A percentile compares a stretch with the other conserved stretches of the same genome.
Conservation (phyloP, 192 early-diverging fungal species). For the Ambispora gerdemannii region DNA sequence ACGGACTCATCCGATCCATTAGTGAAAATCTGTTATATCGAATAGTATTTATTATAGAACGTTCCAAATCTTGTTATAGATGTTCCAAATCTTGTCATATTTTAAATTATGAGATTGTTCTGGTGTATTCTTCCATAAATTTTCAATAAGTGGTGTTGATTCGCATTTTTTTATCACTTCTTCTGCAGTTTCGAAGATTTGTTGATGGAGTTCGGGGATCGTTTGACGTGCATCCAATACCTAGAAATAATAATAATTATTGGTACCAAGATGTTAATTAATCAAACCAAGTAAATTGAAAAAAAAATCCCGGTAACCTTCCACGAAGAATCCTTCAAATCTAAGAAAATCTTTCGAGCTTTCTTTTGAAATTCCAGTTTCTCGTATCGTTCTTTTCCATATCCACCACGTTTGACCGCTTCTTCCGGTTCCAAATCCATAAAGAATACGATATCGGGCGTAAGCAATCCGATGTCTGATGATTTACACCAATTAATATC, state of each 20-base stretch:
- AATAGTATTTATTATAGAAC: no score
- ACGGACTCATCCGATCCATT: no score
- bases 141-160: conserved; percentile 6
- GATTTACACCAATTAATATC: conserved; percentile 85
- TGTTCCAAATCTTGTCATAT: no score
- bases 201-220: background rate
- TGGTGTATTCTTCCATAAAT: conserved; percentile 17
- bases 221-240: conserved; percentile 12
- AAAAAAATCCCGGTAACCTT: background rate
- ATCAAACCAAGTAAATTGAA: background rate
- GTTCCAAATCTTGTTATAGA: no score
- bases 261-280: background rate
- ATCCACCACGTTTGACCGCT: conserved; percentile 78
- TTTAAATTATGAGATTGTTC: no score
- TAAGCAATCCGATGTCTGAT: conserved; percentile 78
- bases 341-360: conserved; percentile 67
- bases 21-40: no score
- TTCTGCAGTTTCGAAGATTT: background rate
- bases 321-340: conserved; percentile 41
- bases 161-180: conserved; percentile 12
- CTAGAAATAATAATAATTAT: conserved; percentile 5
- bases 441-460: conserved; percentile 87
- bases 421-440: conserved; percentile 76
- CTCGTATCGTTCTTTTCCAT: conserved; percentile 92
- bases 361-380: conserved; percentile 76